Evolutionary conservation across 2,329 filamentous ascomycete species (phyloP).

Genomic region (Colletotrichum sp.): DNA sequence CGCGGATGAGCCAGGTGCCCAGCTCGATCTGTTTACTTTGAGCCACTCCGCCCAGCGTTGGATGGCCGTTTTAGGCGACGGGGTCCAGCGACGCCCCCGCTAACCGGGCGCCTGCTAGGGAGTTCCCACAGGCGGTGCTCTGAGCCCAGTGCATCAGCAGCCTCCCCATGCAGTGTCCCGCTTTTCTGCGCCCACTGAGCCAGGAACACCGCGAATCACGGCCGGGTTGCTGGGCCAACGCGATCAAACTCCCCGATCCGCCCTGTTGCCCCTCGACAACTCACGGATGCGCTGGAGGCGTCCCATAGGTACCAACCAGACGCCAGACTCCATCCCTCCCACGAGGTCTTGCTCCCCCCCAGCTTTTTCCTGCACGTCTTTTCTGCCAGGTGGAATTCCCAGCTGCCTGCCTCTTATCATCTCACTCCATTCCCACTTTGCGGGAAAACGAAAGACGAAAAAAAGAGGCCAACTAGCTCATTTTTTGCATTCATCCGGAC

Average conservation of each 20-base stretch:
- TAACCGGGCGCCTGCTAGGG: not conserved
- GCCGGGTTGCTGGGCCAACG: constrained; percentile 9
- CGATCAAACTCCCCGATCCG: constrained; percentile 12
- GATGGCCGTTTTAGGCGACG: not conserved
- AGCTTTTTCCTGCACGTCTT: not conserved
- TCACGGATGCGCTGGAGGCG: constrained; percentile 11
- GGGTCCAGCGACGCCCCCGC: not conserved
- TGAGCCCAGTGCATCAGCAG: not conserved
- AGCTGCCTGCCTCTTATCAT: not conserved
- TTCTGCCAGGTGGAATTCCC: not conserved
- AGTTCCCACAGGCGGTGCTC: not conserved
- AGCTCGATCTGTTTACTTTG: not conserved
- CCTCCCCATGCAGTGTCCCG: not conserved
- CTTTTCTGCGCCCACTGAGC: not conserved
- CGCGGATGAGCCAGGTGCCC: not conserved
- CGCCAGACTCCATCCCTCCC: not conserved
- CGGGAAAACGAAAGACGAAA: not conserved
- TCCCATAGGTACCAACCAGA: not conserved
- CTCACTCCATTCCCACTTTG: not conserved
- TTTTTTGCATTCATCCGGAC: not conserved
- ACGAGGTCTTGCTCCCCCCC: not conserved
- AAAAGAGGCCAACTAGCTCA: not conserved
- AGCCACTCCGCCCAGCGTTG: not conserved
- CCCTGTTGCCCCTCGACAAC: constrained; percentile 20
- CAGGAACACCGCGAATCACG: not conserved